Evolutionary conservation across 192 early-diverging fungal genomes (phyloP).

Genomic region (Spinellus fusiger): DNA sequence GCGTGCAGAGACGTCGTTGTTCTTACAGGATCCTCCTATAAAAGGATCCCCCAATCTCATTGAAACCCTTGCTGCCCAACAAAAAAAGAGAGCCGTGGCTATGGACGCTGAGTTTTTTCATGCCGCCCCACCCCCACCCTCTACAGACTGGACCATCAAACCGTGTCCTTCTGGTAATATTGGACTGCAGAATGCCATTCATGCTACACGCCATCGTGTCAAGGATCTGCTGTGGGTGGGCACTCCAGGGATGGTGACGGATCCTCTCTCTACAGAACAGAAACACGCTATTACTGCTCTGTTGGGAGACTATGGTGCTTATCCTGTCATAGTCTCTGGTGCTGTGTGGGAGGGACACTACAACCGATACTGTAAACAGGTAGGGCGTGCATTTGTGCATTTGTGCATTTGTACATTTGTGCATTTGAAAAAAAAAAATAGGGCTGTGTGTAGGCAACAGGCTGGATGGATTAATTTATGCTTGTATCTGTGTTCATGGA

Average conservation of each 20-base stretch:
- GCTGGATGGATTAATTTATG: neutral
- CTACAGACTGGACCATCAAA: constrained; percentile 62
- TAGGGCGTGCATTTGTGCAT: constrained; percentile 20
- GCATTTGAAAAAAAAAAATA: neutral
- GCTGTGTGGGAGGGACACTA: constrained; percentile 88
- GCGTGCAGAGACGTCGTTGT: neutral
- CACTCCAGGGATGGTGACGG: constrained; percentile 71
- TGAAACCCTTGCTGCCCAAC: constrained; percentile 26
- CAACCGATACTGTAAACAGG: constrained; percentile 92
- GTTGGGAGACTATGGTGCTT: constrained; percentile 53
- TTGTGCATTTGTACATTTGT: neutral
- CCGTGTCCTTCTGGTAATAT: constrained; percentile 80
- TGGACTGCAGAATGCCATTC: constrained; percentile 91
- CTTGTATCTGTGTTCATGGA: too few species aligned
- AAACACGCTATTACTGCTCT: constrained; percentile 59
- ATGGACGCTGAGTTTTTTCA: too few species aligned
- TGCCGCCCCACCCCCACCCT: too few species aligned
- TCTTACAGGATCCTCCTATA: neutral
- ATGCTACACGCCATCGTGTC: constrained; percentile 52
- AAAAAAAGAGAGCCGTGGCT: constrained; percentile 16
- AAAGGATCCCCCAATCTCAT: constrained; percentile 38
- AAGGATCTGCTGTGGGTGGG: constrained; percentile 68
- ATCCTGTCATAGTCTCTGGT: constrained; percentile 79
- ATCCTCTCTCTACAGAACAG: constrained; percentile 55
- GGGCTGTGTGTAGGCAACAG: too few species aligned